Percentiles rank a stretch among this genome's conserved stretches.
These are phyloP conservation scores for Epichloe bromicola DNA, from an alignment of 2,329 filamentous ascomycete species.

Conservation along the genomic window DNA sequence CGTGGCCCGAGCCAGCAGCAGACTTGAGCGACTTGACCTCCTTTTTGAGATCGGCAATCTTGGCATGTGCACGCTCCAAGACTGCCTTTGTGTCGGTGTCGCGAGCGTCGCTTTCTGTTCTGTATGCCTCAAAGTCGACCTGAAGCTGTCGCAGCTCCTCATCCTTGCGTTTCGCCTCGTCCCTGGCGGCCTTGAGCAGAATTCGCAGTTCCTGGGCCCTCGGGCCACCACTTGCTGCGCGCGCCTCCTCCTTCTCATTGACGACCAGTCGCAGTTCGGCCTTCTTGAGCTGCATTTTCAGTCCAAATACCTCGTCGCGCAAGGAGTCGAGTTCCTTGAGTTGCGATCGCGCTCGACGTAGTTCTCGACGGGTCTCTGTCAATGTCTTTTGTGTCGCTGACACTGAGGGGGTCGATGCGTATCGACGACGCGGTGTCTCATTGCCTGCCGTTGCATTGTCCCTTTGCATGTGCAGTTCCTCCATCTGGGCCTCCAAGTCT, in stretches of 20 bases:
- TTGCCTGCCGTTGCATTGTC: slow-evolving; percentile 19
- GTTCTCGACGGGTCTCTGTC: slow-evolving; percentile 39
- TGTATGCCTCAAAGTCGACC: slow-evolving; percentile 40
- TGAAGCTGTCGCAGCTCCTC: slow-evolving; percentile 35
- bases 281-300: slow-evolving; percentile 37
- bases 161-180: slow-evolving; percentile 33
- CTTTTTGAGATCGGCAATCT: slow-evolving; percentile 44
- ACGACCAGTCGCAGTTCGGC: slow-evolving; percentile 21
- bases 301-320: slow-evolving; percentile 37
- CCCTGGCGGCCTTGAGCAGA: slow-evolving; percentile 30
- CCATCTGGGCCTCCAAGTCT: slow-evolving; percentile 40
- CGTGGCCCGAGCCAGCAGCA: slow-evolving; percentile 8
- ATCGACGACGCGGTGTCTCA: slow-evolving; percentile 21
- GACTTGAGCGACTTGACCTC: slow-evolving; percentile 34
- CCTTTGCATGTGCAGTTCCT: slow-evolving; percentile 24
- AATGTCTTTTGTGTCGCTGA: slow-evolving; percentile 38
- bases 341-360: slow-evolving; percentile 41
- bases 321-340: slow-evolving; percentile 37
- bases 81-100: slow-evolving; percentile 43
- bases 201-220: slow-evolving; percentile 25
- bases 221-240: slow-evolving; percentile 21
- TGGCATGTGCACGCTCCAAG: slow-evolving; percentile 41
- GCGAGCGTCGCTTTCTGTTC: slow-evolving; percentile 37
- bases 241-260: slow-evolving; percentile 23
- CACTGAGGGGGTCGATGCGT: slow-evolving; percentile 24